phyloP scores from a whole-genome alignment of 2,329 filamentous ascomycete species.

The Elsinoe australis region DNA sequence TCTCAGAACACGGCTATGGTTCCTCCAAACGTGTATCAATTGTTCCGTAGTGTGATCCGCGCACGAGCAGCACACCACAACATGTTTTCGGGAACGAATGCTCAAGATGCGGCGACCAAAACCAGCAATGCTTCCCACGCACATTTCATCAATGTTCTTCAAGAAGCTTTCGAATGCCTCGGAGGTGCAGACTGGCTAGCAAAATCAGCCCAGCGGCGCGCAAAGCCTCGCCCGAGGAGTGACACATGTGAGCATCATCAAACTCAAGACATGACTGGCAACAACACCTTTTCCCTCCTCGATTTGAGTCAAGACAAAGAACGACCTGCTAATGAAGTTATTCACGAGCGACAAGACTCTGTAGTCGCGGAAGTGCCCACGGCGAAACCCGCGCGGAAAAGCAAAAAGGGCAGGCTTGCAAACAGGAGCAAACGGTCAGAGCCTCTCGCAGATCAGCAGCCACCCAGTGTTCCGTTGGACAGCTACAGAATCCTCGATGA shows the following conservation, averaged over 20 bases:
- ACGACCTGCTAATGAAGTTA: too few species aligned
- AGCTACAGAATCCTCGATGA: neutral
- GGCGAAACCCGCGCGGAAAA: too few species aligned
- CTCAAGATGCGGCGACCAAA: neutral
- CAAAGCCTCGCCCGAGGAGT: too few species aligned
- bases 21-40: neutral
- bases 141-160: neutral
- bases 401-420: too few species aligned
- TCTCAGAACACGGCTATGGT: neutral
- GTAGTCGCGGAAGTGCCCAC: too few species aligned
- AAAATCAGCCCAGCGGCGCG: too few species aligned
- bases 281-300: too few species aligned
- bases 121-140: neutral
- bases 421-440: neutral
- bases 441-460: too few species aligned
- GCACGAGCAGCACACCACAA: neutral
- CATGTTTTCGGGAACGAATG: neutral
- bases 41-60: neutral
- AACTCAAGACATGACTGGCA: too few species aligned
- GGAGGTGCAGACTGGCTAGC: neutral
- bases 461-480: neutral
- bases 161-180: neutral
- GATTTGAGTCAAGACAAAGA: too few species aligned
- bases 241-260: too few species aligned
- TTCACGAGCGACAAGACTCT: too few species aligned